Evolutionary conservation across 306 rosid species (phyloP).

Genomic region (Prunus kanzakura): DNA sequence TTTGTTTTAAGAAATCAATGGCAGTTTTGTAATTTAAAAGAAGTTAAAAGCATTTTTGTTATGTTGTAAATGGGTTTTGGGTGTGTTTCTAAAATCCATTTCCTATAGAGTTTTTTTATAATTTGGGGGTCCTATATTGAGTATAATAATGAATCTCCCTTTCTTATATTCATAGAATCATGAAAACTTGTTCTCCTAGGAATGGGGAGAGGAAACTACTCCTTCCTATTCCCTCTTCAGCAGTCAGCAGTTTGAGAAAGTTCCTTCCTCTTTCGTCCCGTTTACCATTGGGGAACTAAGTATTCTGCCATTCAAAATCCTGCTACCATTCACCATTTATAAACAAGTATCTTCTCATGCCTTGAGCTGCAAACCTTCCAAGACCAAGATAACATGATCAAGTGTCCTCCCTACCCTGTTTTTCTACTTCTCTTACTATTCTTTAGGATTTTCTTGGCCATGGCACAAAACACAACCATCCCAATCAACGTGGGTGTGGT

Average conservation of each 20-base stretch:
- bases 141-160: no score
- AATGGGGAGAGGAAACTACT: not conserved
- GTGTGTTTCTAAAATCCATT: no score
- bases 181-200: not conserved
- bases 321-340: not conserved
- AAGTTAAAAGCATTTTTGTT: no score
- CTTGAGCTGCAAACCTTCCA: not conserved
- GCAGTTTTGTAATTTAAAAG: no score
- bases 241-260: not conserved
- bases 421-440: not conserved
- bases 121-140: no score
- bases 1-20: no score
- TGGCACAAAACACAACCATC: not conserved
- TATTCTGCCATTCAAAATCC: not conserved
- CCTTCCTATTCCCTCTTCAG: not conserved
- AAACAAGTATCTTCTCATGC: not conserved
- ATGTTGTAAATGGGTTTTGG: no score
- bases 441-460: not conserved
- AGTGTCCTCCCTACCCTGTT: not conserved
- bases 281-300: not conserved
- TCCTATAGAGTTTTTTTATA: no score
- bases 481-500: slow-evolving; percentile 14
- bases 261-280: not conserved
- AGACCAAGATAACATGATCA: not conserved
- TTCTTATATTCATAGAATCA: not conserved